Conservation (phyloP, 169 alveolate genomes). For the Plasmodium fragile region DNA sequence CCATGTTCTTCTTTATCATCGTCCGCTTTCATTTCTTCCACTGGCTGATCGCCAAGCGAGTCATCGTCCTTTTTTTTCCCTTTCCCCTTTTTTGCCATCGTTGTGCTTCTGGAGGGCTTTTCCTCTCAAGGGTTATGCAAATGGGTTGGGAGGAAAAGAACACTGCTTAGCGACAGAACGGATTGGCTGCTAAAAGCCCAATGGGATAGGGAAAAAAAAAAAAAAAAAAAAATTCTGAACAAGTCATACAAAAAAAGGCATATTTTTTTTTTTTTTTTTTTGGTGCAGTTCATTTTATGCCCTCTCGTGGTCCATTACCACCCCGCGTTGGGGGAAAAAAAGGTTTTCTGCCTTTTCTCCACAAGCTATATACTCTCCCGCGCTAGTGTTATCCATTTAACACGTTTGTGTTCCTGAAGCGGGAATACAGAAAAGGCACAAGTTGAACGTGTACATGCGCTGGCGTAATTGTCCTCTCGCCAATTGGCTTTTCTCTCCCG, state of each 20-base stretch:
- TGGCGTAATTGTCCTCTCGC: not conserved
- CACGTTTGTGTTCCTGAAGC: not conserved
- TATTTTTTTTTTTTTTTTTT: slow-evolving; percentile 3
- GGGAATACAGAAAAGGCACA: not conserved
- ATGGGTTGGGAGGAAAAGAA: not conserved
- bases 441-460: not conserved
- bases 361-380: not conserved
- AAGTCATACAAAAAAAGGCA: not conserved
- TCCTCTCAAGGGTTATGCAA: not conserved
- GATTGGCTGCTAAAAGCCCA: not conserved
- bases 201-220: not conserved
- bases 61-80: not conserved
- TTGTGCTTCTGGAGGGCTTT: not conserved
- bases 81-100: not conserved
- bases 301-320: not conserved
- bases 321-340: not conserved
- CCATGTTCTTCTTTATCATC: not conserved
- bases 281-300: not conserved
- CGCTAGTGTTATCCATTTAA: not conserved
- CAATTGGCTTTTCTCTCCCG: not conserved
- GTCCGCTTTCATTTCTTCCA: not conserved
- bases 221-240: not conserved
- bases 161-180: not conserved
- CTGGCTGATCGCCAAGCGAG: not conserved
- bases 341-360: not conserved